Evolutionary conservation across 1,284 basidiomycete genomes (phyloP).

Genomic region (Trichosporon faecale): DNA sequence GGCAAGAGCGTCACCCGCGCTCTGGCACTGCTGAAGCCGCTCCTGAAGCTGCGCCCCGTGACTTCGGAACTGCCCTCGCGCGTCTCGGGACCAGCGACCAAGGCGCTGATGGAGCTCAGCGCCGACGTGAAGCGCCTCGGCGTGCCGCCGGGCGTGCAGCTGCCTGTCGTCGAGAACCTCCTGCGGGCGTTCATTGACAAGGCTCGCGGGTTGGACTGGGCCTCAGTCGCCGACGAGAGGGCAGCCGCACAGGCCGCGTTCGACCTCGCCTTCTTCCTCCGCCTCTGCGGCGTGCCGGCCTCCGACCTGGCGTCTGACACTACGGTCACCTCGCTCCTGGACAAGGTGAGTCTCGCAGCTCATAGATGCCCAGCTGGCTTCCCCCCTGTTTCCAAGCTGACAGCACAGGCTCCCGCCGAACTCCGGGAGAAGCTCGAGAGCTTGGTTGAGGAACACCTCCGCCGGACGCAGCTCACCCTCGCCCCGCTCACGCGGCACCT

Average conservation of each 20-base stretch:
- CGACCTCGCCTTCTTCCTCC: slow-evolving; percentile 39
- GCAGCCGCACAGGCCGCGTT: slow-evolving; percentile 33
- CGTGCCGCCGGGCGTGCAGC: slow-evolving; percentile 31
- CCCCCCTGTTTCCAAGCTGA: neutral
- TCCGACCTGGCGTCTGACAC: slow-evolving; percentile 24
- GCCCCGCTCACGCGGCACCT: slow-evolving; percentile 38
- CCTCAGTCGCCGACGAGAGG: slow-evolving; percentile 28
- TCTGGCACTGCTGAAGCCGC: slow-evolving; percentile 24
- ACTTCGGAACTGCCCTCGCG: slow-evolving; percentile 27
- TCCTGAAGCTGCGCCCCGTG: neutral
- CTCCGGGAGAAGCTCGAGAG: slow-evolving; percentile 18
- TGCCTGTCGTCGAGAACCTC: slow-evolving; percentile 28
- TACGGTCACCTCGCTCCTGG: slow-evolving; percentile 26
- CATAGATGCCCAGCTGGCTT: too few relatives aligned
- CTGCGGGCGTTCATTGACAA: slow-evolving; percentile 29
- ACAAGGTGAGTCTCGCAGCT: slow-evolving; percentile 24
- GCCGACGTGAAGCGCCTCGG: slow-evolving; percentile 36
- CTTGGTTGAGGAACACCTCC: slow-evolving; percentile 34
- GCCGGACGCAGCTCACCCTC: slow-evolving; percentile 41
- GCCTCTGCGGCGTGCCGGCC: slow-evolving; percentile 24
- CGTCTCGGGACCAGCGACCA: slow-evolving; percentile 34
- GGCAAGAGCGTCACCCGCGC: slow-evolving; percentile 28
- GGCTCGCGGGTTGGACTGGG: slow-evolving; percentile 32
- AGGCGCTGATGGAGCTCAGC: slow-evolving; percentile 41
- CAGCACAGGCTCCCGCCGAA: slow-evolving; percentile 10